phyloP scores from a whole-genome alignment of 768 basidiomycete species.

The Lyophyllum semitale region DNA sequence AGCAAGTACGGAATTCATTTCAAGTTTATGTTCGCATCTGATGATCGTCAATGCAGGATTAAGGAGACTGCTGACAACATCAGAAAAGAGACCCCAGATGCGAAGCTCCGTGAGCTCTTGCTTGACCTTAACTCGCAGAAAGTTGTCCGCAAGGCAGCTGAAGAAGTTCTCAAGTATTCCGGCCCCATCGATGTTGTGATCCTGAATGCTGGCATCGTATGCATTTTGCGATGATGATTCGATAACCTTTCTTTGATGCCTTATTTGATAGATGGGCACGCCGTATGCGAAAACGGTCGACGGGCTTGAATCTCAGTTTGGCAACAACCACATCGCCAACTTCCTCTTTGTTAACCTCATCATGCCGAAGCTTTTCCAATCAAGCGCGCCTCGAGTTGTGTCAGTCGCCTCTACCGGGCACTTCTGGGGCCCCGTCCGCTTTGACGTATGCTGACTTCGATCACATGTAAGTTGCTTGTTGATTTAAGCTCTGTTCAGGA shows the following conservation, averaged over 20 bases:
- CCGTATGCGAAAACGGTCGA: conserved; percentile 20
- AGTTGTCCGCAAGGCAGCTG: conserved; percentile 15
- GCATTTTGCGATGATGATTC: not conserved
- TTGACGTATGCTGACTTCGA: not conserved
- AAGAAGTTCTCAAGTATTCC: conserved; percentile 17
- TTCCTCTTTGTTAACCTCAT: conserved; percentile 23
- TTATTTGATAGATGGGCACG: conserved; percentile 16
- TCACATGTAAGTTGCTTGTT: not conserved
- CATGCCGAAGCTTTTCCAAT: conserved; percentile 8
- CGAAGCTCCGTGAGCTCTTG: conserved; percentile 8
- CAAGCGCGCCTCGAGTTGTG: conserved; percentile 5
- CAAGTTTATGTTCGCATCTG: not conserved
- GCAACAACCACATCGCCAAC: conserved; percentile 23
- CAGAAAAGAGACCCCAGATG: conserved; percentile 5
- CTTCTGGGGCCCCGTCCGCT: conserved; percentile 10
- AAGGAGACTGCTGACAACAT: conserved; percentile 9
- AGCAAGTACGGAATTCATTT: not conserved
- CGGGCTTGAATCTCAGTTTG: conserved; percentile 23
- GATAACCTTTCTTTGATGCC: too few relatives aligned
- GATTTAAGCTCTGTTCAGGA: not conserved
- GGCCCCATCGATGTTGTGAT: conserved; percentile 20
- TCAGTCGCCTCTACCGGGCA: conserved; percentile 10
- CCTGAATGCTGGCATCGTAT: conserved; percentile 22
- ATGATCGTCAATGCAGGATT: not conserved
- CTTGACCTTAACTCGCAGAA: conserved; percentile 18